Evolutionary conservation across 768 basidiomycete species (phyloP).

Genomic region (Lanmaoa rubissima): DNA sequence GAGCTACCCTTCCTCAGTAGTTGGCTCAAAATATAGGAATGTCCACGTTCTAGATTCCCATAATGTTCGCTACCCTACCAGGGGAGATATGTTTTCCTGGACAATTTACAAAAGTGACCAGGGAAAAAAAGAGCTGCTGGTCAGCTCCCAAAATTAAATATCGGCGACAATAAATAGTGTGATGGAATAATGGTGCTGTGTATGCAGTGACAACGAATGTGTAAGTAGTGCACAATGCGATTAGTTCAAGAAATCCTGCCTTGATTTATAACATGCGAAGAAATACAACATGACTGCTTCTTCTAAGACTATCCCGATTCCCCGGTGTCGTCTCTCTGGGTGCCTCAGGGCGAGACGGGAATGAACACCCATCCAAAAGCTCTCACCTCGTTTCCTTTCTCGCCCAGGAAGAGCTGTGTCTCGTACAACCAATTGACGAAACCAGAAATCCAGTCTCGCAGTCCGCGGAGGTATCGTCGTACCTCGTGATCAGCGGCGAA

Average conservation of each 20-base stretch:
- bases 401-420: constrained; percentile 58
- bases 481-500: constrained; percentile 25
- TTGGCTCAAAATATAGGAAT: no score
- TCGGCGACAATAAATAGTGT: not conserved
- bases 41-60: no score
- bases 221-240: not conserved
- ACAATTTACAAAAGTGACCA: not conserved
- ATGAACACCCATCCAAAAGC: constrained; percentile 65
- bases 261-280: not conserved
- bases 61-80: not conserved
- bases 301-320: not conserved
- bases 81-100: not conserved
- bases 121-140: not conserved
- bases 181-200: not conserved
- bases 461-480: constrained; percentile 43
- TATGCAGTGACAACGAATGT: not conserved
- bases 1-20: no score
- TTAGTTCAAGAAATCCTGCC: constrained; percentile 11
- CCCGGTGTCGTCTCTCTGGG: not conserved
- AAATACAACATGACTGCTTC: not conserved
- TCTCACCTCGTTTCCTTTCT: constrained; percentile 54
- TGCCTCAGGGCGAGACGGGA: constrained; percentile 16
- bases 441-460: constrained; percentile 57
- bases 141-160: not conserved
- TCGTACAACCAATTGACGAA: constrained; percentile 66